These are phyloP conservation scores for Phytophthora hybrid DNA, from an alignment of 352 stramenopile genomes.

Conservation along the genomic window DNA sequence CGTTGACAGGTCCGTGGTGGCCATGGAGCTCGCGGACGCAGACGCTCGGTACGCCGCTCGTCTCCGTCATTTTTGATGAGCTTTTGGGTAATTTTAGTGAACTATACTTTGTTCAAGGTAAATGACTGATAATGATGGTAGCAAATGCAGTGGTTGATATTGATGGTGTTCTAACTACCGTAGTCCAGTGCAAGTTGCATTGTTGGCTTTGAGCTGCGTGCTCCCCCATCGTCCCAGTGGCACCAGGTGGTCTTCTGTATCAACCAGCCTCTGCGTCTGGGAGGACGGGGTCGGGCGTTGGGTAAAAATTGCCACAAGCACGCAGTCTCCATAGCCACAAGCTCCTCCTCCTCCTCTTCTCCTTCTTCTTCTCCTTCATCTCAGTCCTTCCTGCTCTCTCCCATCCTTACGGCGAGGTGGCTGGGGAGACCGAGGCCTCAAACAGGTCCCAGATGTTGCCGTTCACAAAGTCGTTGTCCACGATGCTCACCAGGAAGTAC, in stretches of 20 bases:
- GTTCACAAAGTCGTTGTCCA: conserved; percentile 98
- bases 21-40: conserved; percentile 66
- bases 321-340: conserved; percentile 16
- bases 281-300: conserved; percentile 44
- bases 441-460: conserved; percentile 90
- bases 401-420: conserved; percentile 31
- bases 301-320: conserved; percentile 31
- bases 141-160: conserved; percentile 33
- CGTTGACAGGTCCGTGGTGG: conserved; percentile 78
- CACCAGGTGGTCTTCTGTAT: conserved; percentile 39
- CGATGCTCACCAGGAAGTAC: conserved; percentile 98
- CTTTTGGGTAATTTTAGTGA: neutral
- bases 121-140: conserved; percentile 1
- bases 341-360: neutral
- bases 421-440: conserved; percentile 34
- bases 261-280: conserved; percentile 42
- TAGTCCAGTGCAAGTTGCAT: conserved; percentile 34
- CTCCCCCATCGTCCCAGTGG: conserved; percentile 52
- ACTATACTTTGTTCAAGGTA: conserved; percentile 27
- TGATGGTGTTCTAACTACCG: conserved; percentile 25
- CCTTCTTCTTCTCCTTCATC: conserved; percentile 19
- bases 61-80: conserved; percentile 9
- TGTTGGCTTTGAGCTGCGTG: conserved; percentile 21
- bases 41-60: conserved; percentile 37
- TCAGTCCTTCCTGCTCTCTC: neutral